Evolutionary conservation across 306 rosid species (phyloP), one percentile per base, ranked within the genome.

Genomic region (Oxytropis ochrocephala): DNA sequence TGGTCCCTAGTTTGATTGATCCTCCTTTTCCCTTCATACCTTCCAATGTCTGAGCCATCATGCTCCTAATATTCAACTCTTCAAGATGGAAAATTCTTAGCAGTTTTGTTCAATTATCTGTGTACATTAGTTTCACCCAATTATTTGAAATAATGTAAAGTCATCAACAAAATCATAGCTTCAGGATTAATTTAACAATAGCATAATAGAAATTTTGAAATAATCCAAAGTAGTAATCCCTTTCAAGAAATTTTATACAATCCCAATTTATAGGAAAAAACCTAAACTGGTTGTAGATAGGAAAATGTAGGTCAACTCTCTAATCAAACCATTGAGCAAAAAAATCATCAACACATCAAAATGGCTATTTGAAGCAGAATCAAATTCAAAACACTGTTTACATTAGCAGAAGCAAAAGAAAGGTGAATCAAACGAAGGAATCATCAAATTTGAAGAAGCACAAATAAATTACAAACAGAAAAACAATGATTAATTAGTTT

Each of bases 1-100:
- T 91, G 57, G 97, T 77, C 67, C 99, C 97, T 5, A 95, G 76
- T 72, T 76, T 87, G 75, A 95, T 81, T 75, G 97, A 89, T 58
- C 92, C 96, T 64, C 96, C 96, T 73, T 97, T 87, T 12, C 86
- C 89, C 71, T 87, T 91, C 14, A 83, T 78, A 58, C 84, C 74
- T 80, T 95, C 88, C 47, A 85, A 73, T 30, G 81, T 81, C 74
- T 85, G 89, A 85, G 89, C 89, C 99, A 91, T 62, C 14, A 27
- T 87, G 74, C 70, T 75, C 62, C 59, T 30, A 70, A 75, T 69
- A 64, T 65, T 64, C 41, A 39, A 72, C 54, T 7, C 58, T 72
- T 76, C 55, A 27, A 64, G 43, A 79, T 67, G 29, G 63, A 43
- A 43, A 49, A 64, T 46, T 70, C 58, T 76, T 55, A 73, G 61